Evolutionary conservation across 2,329 filamentous ascomycete genomes (phyloP).

Genomic region (Fusarium torreyae): DNA sequence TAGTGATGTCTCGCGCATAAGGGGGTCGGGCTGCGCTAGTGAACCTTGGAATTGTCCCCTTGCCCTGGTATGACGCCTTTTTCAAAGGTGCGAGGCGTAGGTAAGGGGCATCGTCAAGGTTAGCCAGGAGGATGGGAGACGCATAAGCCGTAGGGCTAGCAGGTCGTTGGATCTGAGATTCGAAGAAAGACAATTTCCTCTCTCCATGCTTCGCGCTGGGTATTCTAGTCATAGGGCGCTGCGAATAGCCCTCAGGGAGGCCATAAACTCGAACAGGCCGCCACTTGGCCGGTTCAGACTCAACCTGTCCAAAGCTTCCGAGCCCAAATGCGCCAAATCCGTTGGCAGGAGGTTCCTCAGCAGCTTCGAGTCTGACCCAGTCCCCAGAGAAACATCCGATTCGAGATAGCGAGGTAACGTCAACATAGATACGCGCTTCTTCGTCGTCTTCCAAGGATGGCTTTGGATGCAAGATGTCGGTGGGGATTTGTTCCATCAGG

Average conservation of each 20-base stretch:
- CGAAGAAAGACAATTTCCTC: constrained; percentile 73
- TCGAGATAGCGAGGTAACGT: constrained; percentile 86
- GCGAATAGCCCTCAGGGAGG: constrained; percentile 81
- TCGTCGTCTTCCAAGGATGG: constrained; percentile 85
- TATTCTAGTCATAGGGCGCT: constrained; percentile 73
- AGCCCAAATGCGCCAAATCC: constrained; percentile 78
- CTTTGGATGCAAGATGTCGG: constrained; percentile 87
- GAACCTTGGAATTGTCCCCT: constrained; percentile 69
- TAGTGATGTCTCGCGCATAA: constrained; percentile 81
- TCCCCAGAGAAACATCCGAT: constrained; percentile 98
- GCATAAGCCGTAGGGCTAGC: constrained; percentile 77
- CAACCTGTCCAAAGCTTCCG: constrained; percentile 69
- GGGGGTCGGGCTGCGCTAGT: constrained; percentile 70
- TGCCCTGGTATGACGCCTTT: constrained; percentile 64
- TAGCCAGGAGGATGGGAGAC: constrained; percentile 89
- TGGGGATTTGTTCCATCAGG: constrained; percentile 78
- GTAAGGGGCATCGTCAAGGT: constrained; percentile 84
- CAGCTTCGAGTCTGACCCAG: constrained; percentile 89
- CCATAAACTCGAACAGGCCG: constrained; percentile 91
- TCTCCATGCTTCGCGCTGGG: constrained; percentile 68
- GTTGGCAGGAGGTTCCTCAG: constrained; percentile 79
- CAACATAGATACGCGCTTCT: constrained; percentile 90
- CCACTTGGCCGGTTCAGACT: constrained; percentile 77
- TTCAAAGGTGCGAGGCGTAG: constrained; percentile 82
- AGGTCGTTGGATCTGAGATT: constrained; percentile 76